A percentile compares a stretch with the other conserved stretches of the same genome.
phyloP scores from a whole-genome alignment of 2,329 filamentous ascomycete genomes.

The Pseudocercospora crystallina region DNA sequence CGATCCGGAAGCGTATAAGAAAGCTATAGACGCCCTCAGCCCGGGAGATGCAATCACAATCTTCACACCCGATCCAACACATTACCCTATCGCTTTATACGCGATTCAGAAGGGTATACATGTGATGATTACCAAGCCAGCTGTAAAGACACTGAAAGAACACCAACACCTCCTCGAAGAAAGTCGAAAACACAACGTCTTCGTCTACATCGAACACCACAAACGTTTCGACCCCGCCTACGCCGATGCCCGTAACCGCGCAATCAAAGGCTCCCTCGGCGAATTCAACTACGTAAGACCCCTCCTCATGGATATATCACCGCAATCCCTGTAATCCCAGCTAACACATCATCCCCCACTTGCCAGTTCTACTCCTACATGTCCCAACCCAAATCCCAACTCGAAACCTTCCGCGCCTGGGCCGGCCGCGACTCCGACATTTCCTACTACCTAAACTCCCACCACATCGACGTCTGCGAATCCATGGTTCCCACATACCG shows the following conservation, averaged over 20 bases:
- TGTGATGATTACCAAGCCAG: slow-evolving; percentile 91
- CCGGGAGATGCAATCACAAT: slow-evolving; percentile 89
- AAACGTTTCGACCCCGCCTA: slow-evolving; percentile 95
- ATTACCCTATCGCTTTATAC: slow-evolving; percentile 88
- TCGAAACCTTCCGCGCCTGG: slow-evolving; percentile 94
- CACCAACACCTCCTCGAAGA: slow-evolving; percentile 75
- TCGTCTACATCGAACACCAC: slow-evolving; percentile 94
- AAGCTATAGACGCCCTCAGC: slow-evolving; percentile 78
- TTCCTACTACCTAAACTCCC: slow-evolving; percentile 92
- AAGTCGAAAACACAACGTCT: slow-evolving; percentile 72
- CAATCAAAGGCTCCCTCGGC: slow-evolving; percentile 63
- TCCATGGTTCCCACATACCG: slow-evolving; percentile 78
- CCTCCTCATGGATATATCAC: too few relatives aligned
- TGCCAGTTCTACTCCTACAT: slow-evolving; percentile 98
- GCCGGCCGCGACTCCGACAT: slow-evolving; percentile 90
- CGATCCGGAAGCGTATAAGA: slow-evolving; percentile 82
- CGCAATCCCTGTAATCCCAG: too few relatives aligned
- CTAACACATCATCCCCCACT: too few relatives aligned
- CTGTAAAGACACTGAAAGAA: slow-evolving; percentile 78
- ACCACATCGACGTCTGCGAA: slow-evolving; percentile 91
- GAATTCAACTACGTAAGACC: slow-evolving; percentile 99
- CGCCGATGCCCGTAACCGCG: slow-evolving; percentile 78
- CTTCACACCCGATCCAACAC: slow-evolving; percentile 91
- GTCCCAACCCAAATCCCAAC: slow-evolving; percentile 86
- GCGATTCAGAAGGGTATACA: slow-evolving; percentile 86